Evolutionary conservation across 2,329 filamentous ascomycete genomes (phyloP).

Genomic region (Dichotomopilus funicola): DNA sequence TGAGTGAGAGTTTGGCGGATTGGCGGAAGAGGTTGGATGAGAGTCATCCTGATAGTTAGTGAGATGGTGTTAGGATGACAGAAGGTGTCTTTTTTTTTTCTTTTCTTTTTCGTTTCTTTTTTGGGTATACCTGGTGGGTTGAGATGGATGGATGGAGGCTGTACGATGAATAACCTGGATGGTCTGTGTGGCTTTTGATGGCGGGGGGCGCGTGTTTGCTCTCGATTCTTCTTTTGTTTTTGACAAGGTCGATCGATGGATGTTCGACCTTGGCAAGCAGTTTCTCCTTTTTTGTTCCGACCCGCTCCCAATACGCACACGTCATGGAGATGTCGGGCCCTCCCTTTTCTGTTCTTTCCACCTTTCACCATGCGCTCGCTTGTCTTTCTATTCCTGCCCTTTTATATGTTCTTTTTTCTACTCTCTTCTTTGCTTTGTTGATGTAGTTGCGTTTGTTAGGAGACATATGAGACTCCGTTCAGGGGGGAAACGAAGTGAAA

Average conservation of each 20-base stretch:
- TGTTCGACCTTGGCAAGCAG: no score
- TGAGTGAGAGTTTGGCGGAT: conserved; percentile 68
- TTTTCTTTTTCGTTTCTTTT: not conserved
- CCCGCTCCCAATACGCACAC: no score
- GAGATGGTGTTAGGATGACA: not conserved
- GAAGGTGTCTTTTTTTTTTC: conserved; percentile 1
- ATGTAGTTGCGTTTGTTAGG: not conserved
- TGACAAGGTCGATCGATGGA: no score
- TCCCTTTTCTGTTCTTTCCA: no score
- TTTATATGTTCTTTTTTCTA: not conserved
- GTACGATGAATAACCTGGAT: conserved; percentile 5
- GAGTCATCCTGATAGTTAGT: conserved; percentile 15
- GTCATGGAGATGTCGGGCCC: no score
- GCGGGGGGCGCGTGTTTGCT: no score
- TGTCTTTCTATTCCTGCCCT: not conserved
- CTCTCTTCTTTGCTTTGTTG: not conserved
- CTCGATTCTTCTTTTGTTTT: no score
- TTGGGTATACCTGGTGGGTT: not conserved
- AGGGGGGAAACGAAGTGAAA: no score
- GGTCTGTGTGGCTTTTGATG: not conserved
- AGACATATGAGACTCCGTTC: no score
- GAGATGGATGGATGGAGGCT: not conserved
- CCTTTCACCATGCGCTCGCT: not conserved
- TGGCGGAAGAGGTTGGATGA: conserved; percentile 73
- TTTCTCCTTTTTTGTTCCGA: no score